Conservation (phyloP, 345 rosid species). For the Psidium guajava region DNA sequence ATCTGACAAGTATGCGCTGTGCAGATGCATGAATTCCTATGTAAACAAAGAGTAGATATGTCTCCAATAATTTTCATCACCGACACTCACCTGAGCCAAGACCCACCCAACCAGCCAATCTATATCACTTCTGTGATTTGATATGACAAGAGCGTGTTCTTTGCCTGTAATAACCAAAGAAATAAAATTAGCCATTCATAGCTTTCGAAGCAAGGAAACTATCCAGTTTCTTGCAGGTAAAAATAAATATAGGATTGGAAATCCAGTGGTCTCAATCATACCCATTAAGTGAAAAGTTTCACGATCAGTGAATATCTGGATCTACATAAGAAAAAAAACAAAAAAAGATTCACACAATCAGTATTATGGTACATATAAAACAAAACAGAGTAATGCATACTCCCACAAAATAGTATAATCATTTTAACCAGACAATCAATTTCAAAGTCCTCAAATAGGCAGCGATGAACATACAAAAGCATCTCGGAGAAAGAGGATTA, state of each 20-base stretch:
- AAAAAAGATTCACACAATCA: slow-evolving; percentile 5
- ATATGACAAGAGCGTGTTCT: slow-evolving; percentile 76
- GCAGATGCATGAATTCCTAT: neutral
- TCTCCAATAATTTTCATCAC: neutral
- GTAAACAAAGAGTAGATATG: neutral
- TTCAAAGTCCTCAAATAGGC: neutral
- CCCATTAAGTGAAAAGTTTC: slow-evolving; percentile 75
- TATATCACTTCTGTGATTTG: slow-evolving; percentile 86
- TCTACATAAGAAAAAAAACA: slow-evolving; percentile 35
- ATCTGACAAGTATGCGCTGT: neutral
- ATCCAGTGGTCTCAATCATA: slow-evolving; percentile 11
- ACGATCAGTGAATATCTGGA: slow-evolving; percentile 58
- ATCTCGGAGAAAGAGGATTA: neutral
- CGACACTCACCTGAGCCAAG: slow-evolving; percentile 63
- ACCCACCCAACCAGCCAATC: slow-evolving; percentile 99
- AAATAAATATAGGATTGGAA: neutral
- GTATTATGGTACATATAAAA: neutral
- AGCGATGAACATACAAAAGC: neutral
- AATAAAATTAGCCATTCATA: neutral
- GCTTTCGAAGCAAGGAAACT: neutral
- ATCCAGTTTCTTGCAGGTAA: neutral
- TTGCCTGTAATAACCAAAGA: slow-evolving; percentile 38
- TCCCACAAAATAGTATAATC: neutral
- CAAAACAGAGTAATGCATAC: neutral
- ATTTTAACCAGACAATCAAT: neutral